A percentile compares a stretch with the other conserved stretches of the same genome.
These are phyloP conservation scores for Thecaphora thlaspeos DNA, from an alignment of 1,284 basidiomycete species.

Conservation along the genomic window DNA sequence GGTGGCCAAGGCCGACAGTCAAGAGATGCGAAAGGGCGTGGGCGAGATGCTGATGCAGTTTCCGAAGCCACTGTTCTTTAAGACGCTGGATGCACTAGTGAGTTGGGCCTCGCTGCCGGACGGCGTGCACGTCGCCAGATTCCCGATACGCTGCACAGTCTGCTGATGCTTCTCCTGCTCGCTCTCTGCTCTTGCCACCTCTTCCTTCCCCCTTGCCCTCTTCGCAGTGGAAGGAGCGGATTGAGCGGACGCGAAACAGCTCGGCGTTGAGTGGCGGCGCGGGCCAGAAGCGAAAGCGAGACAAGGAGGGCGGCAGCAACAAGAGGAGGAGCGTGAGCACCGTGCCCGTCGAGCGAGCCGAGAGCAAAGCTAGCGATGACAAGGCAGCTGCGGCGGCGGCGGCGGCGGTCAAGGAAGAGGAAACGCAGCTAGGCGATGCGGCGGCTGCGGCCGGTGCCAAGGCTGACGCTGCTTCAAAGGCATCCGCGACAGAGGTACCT, in stretches of 20 bases:
- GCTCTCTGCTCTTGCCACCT: too few relatives aligned
- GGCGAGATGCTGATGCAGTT: background rate
- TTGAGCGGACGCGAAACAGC: background rate
- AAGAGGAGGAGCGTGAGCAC: too few relatives aligned
- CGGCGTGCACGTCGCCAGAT: too few relatives aligned
- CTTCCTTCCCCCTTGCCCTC: too few relatives aligned
- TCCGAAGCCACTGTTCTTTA: background rate
- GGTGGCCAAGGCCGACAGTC: background rate
- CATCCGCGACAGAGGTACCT: too few relatives aligned
- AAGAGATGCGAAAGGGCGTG: background rate
- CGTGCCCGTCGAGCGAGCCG: too few relatives aligned
- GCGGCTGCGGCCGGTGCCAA: too few relatives aligned
- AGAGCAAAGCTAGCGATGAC: too few relatives aligned
- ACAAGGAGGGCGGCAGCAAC: background rate
- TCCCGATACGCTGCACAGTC: background rate
- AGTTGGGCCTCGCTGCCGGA: background rate
- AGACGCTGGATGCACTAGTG: background rate
- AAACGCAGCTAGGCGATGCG: background rate
- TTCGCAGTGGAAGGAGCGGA: background rate
- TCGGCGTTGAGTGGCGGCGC: too few relatives aligned
- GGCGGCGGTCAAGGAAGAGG: constrained; percentile 6
- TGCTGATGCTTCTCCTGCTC: too few relatives aligned
- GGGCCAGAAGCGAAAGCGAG: background rate
- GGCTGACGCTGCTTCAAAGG: too few relatives aligned
- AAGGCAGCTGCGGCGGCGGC: too few relatives aligned